Evolutionary conservation across 2,329 filamentous ascomycete genomes (phyloP).

Genomic region (Cryphonectria carpinicola): DNA sequence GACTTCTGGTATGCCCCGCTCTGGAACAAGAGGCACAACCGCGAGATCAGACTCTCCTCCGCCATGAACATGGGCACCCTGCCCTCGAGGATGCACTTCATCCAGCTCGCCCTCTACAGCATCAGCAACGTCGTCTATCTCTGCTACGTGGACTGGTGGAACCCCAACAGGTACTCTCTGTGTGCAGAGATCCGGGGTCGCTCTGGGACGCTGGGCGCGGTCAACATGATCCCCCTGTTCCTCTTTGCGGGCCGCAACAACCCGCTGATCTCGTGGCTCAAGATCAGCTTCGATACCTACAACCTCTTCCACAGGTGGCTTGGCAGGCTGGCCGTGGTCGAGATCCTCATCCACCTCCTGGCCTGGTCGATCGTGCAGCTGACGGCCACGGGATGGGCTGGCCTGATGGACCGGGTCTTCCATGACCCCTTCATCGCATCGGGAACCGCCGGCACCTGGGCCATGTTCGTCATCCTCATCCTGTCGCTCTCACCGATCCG

Average conservation of each 20-base stretch:
- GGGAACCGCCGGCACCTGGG: slow-evolving; percentile 63
- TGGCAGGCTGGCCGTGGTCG: slow-evolving; percentile 71
- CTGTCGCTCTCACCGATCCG: slow-evolving; percentile 78
- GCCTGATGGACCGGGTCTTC: slow-evolving; percentile 57
- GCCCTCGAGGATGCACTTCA: slow-evolving; percentile 65
- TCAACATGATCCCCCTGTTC: slow-evolving; percentile 92
- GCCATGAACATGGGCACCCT: slow-evolving; percentile 60
- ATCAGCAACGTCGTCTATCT: slow-evolving; percentile 66
- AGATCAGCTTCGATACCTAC: slow-evolving; percentile 95
- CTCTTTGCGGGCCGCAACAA: slow-evolving; percentile 93
- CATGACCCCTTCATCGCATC: slow-evolving; percentile 67
- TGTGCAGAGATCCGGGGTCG: slow-evolving; percentile 84
- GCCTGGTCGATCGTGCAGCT: slow-evolving; percentile 77
- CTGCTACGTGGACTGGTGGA: slow-evolving; percentile 63
- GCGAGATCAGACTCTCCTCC: slow-evolving; percentile 49
- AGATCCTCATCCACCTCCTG: slow-evolving; percentile 71
- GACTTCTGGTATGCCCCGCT: slow-evolving; percentile 67
- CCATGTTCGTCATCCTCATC: slow-evolving; percentile 69
- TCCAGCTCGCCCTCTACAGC: slow-evolving; percentile 61
- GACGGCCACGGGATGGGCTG: slow-evolving; percentile 64
- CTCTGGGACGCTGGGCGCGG: slow-evolving; percentile 78
- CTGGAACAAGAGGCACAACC: slow-evolving; percentile 67
- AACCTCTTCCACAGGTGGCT: slow-evolving; percentile 88
- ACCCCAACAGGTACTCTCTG: slow-evolving; percentile 63
- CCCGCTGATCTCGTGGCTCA: slow-evolving; percentile 78